These are phyloP conservation scores for Pythium biforme DNA, from an alignment of 352 stramenopile species.

Conservation along the genomic window DNA sequence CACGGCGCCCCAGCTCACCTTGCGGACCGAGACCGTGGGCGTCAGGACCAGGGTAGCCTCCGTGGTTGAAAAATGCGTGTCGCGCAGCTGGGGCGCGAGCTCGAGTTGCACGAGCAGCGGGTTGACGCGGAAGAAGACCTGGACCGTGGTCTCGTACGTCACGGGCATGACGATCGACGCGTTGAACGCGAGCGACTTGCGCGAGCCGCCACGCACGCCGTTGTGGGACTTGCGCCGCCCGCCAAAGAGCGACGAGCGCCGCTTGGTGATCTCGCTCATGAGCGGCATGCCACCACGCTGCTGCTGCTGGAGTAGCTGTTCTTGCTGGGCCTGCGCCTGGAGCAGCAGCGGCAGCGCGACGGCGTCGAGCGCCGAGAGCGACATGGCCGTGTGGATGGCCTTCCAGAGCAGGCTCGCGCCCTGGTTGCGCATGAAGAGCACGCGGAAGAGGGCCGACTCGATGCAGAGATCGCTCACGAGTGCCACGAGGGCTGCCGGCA, in stretches of 20 bases:
- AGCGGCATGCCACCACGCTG: not conserved
- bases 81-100: slow-evolving; percentile 26
- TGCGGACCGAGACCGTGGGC: too few species aligned
- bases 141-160: slow-evolving; percentile 18
- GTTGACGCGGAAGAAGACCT: slow-evolving; percentile 38
- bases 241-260: slow-evolving; percentile 38
- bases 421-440: slow-evolving; percentile 47
- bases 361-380: slow-evolving; percentile 8
- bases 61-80: slow-evolving; percentile 20
- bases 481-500: slow-evolving; percentile 38
- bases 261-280: slow-evolving; percentile 17
- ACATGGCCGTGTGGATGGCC: slow-evolving; percentile 34
- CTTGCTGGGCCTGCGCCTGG: too few species aligned
- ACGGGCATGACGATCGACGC: slow-evolving; percentile 31
- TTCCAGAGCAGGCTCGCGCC: slow-evolving; percentile 45
- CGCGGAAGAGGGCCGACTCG: slow-evolving; percentile 35
- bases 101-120: slow-evolving; percentile 33
- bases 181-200: slow-evolving; percentile 32
- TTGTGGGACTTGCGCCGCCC: slow-evolving; percentile 26
- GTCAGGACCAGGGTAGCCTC: too few species aligned
- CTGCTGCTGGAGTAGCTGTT: not conserved
- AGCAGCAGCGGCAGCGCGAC: slow-evolving; percentile 5
- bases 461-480: slow-evolving; percentile 43
- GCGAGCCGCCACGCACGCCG: slow-evolving; percentile 6
- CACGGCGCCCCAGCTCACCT: too few species aligned